Evolutionary conservation across 2,329 filamentous ascomycete species (phyloP), one percentile per base, ranked within the genome.

Genomic region (Fusarium sororula): DNA sequence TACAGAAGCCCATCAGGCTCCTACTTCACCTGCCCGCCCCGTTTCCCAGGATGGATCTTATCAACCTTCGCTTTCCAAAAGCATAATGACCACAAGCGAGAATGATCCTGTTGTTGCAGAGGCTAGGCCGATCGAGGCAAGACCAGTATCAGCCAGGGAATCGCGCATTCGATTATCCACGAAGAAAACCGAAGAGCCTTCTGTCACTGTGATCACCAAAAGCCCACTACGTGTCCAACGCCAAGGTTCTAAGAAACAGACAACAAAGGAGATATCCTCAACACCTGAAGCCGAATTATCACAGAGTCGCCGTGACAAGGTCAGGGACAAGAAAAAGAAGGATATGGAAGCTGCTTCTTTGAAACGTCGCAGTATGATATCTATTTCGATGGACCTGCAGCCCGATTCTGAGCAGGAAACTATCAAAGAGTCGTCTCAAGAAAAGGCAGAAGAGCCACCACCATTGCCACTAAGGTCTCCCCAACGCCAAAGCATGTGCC

Each of bases 251-350:
- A 55, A 24, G 26, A 66, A 57, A 38, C 45, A 62, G 50, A 28
- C 11, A 28, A 7, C 67, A 11, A 63, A 53, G 53, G 63, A 57
- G 38, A 15, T 50, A 48, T 22, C 55, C 66, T 72, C 60, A 61
- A 35, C 72, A 5, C 74, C 77, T 4, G 65, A 74, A 11, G 64
- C 68, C n/a, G 67, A 47, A 15, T 79, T 79, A 20, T 63, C 76
- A 10, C 75, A 79, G 38, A 83, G 77, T 47, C 81, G 83, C 22
- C 79, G 78, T 24, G 83, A 85, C 11, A 80, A 78, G 51, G 84
- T 85, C 10, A 81, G 80, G 28, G 82, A 84, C 24, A 81, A 80
- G 75, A 85, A 84, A 68, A 79, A 79, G 58, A 79, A 83, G 22
- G 84, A 85, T 39, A 79, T 85, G 66, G 83, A 85, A 63, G 80